Base-by-base conservation (phyloP, 2,329 filamentous ascomycete genomes). In the Zalaria sp. region DNA sequence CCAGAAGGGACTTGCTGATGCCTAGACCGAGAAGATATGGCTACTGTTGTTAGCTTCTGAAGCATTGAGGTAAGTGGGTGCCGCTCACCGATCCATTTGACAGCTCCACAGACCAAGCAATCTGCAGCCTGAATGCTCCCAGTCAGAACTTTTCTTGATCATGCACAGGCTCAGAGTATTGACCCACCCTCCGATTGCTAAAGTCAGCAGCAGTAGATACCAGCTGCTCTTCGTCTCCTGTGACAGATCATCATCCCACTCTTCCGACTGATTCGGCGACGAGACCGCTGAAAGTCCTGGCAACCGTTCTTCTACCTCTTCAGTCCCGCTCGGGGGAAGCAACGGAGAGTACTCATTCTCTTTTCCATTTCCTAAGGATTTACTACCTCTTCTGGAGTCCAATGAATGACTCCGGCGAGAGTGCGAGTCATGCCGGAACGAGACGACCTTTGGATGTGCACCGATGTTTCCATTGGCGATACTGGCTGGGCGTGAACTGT, bases 71-170 rank as follows among this genome's bases (percentile, higher is more conserved):
- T 7, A 35, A 8, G 25, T 29, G 18, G 11, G 18, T 18, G 18
- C 18, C 11, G 62, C 70, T 55, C 58, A 75, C 72, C 41, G 89
- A 94, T 52, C 88, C 88, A 66, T 93, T 89, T 41, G 87, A 93
- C 35, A 94, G 71, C 61, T 96, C 89, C 35, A 94, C 87, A 1
- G 88, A 88, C 89, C 89, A 96, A 27, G 89, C 87, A 51, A 96
- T 83, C 64, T 96, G 89, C 47, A 96, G 68, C 25, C 85, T 72
- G 48, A n/a, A 42, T 34, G 25, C 7, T 32, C 7, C 29, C 31
- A 27, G 36, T 49, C 28, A 50, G 38, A 8, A 34, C 11, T 6
- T 5, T 10, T 26, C n/a, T 7, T 32, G n/a, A n/a, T 32, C n/a
- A 7, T 32, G 7, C 7, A 48, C 8, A 51, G 28, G 32, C 34